A percentile compares a stretch with the other conserved stretches of the same genome.
Conservation (phyloP, 441 rosid genomes). For the Gossypium schwendimanii region DNA sequence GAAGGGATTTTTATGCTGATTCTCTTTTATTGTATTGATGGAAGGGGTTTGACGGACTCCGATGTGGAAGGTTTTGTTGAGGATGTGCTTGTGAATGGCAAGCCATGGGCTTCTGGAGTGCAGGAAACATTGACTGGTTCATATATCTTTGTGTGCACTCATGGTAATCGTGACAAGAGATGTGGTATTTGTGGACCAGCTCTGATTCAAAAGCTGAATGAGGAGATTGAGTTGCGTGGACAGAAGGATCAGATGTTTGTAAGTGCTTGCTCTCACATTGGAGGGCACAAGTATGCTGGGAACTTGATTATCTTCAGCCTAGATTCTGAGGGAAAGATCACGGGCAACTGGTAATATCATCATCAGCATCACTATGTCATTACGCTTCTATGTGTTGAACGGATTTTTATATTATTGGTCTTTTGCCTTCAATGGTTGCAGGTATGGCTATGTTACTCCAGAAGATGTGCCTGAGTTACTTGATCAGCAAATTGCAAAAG, state of each 20-base stretch:
- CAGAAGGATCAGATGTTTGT: slow-evolving; percentile 51
- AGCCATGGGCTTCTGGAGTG: slow-evolving; percentile 61
- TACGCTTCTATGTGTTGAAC: background rate
- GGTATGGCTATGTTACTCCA: slow-evolving; percentile 97
- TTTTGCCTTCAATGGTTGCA: slow-evolving; percentile 21
- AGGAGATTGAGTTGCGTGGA: slow-evolving; percentile 56
- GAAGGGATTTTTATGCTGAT: slow-evolving; percentile 2
- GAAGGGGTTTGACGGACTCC: slow-evolving; percentile 65
- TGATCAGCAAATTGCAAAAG: slow-evolving; percentile 77
- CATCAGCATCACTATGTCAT: background rate
- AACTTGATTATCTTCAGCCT: slow-evolving; percentile 70
- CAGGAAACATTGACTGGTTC: slow-evolving; percentile 59
- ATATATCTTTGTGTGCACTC: slow-evolving; percentile 79
- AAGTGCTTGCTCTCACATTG: slow-evolving; percentile 76
- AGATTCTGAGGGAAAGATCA: slow-evolving; percentile 49
- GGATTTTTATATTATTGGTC: slow-evolving; percentile 6
- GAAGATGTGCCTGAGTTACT: slow-evolving; percentile 79
- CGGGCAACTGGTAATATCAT: slow-evolving; percentile 70
- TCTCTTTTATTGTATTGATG: background rate
- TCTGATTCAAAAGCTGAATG: slow-evolving; percentile 56
- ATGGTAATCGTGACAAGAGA: slow-evolving; percentile 80
- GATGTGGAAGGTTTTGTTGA: slow-evolving; percentile 69
- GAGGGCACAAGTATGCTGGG: slow-evolving; percentile 97
- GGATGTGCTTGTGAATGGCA: slow-evolving; percentile 80
- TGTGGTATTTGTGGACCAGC: slow-evolving; percentile 94